These are phyloP conservation scores for Ascochyta viciae-villosae DNA, from an alignment of 2,329 filamentous ascomycete genomes.

Conservation along the genomic window DNA sequence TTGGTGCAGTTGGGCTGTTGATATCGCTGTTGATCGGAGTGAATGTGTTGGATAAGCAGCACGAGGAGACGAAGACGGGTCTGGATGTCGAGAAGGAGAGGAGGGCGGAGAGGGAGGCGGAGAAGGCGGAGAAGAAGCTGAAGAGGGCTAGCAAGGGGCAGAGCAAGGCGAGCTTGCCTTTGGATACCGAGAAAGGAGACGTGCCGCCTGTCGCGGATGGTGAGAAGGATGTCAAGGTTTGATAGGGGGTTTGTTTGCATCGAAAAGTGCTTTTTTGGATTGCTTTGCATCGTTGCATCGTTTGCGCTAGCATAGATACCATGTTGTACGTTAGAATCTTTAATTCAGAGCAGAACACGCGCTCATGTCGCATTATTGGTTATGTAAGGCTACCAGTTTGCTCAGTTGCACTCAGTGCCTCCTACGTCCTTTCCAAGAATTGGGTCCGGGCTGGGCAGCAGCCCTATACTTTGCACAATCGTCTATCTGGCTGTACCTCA, in stretches of 20 bases:
- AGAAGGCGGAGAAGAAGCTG: conserved; percentile 38
- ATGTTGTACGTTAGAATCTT: not conserved
- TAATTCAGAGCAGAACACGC: not conserved
- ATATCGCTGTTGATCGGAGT: conserved; percentile 51
- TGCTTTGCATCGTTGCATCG: not conserved
- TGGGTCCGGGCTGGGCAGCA: too few species aligned
- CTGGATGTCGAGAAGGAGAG: conserved; percentile 53
- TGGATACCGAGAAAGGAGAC: conserved; percentile 9
- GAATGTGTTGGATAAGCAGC: conserved; percentile 52
- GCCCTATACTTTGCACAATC: too few species aligned
- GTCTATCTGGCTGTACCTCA: not conserved
- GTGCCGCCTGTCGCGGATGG: not conserved
- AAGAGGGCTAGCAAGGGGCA: conserved; percentile 34
- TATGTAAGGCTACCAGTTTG: not conserved
- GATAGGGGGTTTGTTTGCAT: not conserved
- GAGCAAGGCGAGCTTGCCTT: conserved; percentile 9
- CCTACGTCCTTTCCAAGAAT: too few species aligned
- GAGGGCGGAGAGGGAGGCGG: conserved; percentile 44
- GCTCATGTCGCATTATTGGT: not conserved
- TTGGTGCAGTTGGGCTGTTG: conserved; percentile 50
- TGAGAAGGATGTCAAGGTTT: conserved; percentile 3
- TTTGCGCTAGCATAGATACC: conserved; percentile 1
- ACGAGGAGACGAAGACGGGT: conserved; percentile 59
- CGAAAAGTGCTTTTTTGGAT: not conserved
- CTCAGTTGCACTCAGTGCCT: too few species aligned